Base-by-base conservation (phyloP, 2,329 filamentous ascomycete genomes). In the Ophiostoma sp. region DNA sequence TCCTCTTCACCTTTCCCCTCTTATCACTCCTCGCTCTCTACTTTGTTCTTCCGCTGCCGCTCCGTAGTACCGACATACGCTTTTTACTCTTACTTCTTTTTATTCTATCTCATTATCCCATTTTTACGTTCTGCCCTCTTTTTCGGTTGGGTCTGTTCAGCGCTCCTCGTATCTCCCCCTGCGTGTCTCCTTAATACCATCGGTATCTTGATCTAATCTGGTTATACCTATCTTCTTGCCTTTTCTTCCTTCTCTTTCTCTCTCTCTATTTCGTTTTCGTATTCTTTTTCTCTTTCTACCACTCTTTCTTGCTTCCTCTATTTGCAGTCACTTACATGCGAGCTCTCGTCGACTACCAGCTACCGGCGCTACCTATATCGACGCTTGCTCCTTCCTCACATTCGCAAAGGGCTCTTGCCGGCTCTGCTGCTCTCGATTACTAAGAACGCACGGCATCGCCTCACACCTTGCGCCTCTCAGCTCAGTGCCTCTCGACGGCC, bases 281-380 rank as follows among this genome's bases (percentile, higher is more conserved):
- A 12, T 36, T 67, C 49, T 67, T 44, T 67, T 42, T 64, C 65
- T 38, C 63, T 11, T n/a, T 65, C 58, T 64, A 14, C 40, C 16
- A 58, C 12, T 38, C 6, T 41, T 45, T 12, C 16, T n/a, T 47
- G 18, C 38, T 55, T 58, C 5, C 27, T 38, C 44, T 67, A 7
- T 38, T 27, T 45, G 14, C 45, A n/a, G 12, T 66, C 38, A 16
- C 41, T 40, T 41, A 49, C 45, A 62, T 11, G 40, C 36, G 18
- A 40, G 36, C 42, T 63, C 38, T 60, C n/a, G 2, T 36, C 14
- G 14, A 49, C 11, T 42, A n/a, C 18, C 58, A 9, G 40, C 60
- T n/a, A 41, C 58, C 16, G 38, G 16, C 58, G 9, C 18, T 9
- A 5, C 11, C n/a, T 41, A 42, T n/a, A 12, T 44, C 14, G 2